Evolutionary conservation across 768 basidiomycete species (phyloP).

Genomic region (Pisolithus marmoratus): DNA sequence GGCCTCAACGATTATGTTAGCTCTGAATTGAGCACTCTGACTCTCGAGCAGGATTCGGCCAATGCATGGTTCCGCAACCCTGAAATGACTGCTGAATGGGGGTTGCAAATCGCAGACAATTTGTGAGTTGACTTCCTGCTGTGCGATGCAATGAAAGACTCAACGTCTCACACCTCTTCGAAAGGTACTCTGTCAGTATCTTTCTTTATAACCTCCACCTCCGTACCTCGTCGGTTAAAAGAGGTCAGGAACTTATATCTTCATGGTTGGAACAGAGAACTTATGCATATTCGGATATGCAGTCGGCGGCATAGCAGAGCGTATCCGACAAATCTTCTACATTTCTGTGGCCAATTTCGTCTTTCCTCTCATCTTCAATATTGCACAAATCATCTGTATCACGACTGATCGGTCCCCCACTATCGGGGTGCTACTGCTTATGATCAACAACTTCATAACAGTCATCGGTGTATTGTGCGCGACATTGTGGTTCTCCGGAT

Average conservation of each 20-base stretch:
- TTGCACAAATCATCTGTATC: conserved; percentile 27
- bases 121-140: conserved; percentile 18
- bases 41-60: neutral
- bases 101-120: conserved; percentile 30
- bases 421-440: conserved; percentile 1
- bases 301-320: conserved; percentile 16
- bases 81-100: conserved; percentile 26
- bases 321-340: conserved; percentile 29
- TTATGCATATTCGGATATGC: neutral
- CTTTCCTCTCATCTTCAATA: conserved; percentile 31
- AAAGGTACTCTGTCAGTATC: conserved; percentile 21
- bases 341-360: conserved; percentile 35
- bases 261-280: neutral
- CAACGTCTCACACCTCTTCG: neutral
- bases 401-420: neutral
- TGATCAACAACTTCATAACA: conserved; percentile 23
- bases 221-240: neutral
- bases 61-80: conserved; percentile 1
- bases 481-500: conserved; percentile 24
- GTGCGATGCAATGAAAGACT: neutral
- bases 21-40: neutral
- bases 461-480: conserved; percentile 34
- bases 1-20: conserved; percentile 1
- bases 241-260: neutral
- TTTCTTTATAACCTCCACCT: conserved; percentile 22